Evolutionary conservation across 163 green algal genomes (phyloP).

Genomic region (Scenedesmus sp.): DNA sequence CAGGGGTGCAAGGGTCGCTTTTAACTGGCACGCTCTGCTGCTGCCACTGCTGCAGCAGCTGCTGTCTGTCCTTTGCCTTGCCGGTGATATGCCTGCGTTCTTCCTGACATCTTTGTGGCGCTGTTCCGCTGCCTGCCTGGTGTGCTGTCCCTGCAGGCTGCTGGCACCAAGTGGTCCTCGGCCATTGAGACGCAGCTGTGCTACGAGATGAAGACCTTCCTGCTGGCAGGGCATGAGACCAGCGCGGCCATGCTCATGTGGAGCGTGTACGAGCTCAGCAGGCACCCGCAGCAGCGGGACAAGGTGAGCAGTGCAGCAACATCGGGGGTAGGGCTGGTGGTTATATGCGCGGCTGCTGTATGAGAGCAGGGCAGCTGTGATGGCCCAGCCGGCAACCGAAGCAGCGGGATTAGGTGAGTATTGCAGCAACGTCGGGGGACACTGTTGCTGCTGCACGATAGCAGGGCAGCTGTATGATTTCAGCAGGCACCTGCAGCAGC

Average conservation of each 20-base stretch:
- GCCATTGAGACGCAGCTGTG: constrained; percentile 91
- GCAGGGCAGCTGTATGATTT: too few species aligned
- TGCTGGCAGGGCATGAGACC: constrained; percentile 97
- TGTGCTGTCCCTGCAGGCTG: constrained; percentile 50
- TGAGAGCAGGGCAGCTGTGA: too few species aligned
- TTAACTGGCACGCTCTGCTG: too few species aligned
- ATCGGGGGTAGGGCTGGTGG: neutral
- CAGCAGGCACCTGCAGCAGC: neutral
- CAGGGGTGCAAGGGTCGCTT: too few species aligned
- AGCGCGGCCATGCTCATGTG: constrained; percentile 95
- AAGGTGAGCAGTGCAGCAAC: constrained; percentile 64
- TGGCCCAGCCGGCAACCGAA: too few species aligned
- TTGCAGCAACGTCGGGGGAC: too few species aligned
- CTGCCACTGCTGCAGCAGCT: too few species aligned
- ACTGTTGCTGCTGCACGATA: neutral
- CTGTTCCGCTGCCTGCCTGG: neutral
- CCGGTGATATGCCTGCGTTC: neutral
- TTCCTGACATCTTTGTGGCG: neutral
- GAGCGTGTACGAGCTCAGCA: constrained; percentile 88
- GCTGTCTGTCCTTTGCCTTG: too few species aligned
- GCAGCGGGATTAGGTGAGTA: too few species aligned
- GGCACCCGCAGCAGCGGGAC: constrained; percentile 57
- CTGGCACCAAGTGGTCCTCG: constrained; percentile 75
- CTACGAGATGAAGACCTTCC: constrained; percentile 98
- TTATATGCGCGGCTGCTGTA: too few species aligned